A percentile compares a stretch with the other conserved stretches of the same genome.
These are phyloP conservation scores for Malassezia yamatoensis DNA, from an alignment of 1,284 basidiomycete species.

Conservation along the genomic window DNA sequence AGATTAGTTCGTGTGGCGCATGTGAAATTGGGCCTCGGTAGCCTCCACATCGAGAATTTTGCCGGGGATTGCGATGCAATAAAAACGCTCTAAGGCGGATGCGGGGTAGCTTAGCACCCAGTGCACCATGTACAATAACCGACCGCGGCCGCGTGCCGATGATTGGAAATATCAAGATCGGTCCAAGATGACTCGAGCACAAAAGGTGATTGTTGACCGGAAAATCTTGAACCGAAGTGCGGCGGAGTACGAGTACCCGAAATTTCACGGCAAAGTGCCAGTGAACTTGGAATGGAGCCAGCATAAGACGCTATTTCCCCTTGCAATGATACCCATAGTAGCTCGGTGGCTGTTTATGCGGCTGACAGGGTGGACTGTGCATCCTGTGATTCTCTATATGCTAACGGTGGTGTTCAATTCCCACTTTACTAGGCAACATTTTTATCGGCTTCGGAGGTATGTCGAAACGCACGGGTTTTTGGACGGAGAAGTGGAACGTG, in stretches of 20 bases:
- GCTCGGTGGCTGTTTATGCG: conserved; percentile 26
- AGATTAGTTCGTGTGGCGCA: no score
- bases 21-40: no score
- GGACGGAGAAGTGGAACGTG: conserved; percentile 22
- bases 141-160: conserved; percentile 5
- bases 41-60: no score
- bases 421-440: conserved; percentile 17
- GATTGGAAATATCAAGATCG: neutral
- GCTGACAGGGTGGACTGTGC: conserved; percentile 24
- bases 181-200: neutral
- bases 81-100: neutral
- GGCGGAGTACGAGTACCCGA: neutral
- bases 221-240: neutral
- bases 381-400: conserved; percentile 22
- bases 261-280: conserved; percentile 17
- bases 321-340: conserved; percentile 21
- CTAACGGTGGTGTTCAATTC: conserved; percentile 24
- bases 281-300: conserved; percentile 24
- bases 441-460: conserved; percentile 20
- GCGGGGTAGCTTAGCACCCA: no score
- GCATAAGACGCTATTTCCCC: conserved; percentile 25
- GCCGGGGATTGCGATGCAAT: neutral
- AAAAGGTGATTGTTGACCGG: neutral
- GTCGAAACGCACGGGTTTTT: conserved; percentile 27
- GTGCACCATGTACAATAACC: neutral